Conservation (phyloP, 2,329 filamentous ascomycete genomes). For the Cladophialophora carrionii region DNA sequence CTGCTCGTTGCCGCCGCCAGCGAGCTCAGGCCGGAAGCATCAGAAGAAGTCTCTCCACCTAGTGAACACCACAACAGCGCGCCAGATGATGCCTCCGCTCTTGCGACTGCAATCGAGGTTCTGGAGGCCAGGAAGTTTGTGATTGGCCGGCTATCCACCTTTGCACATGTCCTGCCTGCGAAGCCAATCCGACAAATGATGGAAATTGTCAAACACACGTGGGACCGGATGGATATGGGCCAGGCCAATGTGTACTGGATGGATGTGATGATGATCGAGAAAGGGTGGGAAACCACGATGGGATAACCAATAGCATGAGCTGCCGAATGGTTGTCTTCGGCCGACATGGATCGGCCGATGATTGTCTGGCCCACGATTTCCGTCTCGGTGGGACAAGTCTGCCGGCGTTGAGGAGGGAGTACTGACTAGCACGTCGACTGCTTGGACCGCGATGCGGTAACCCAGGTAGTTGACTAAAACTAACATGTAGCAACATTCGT, state of each 20-base stretch:
- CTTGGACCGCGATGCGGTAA: too few species aligned
- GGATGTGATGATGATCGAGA: slow-evolving; percentile 61
- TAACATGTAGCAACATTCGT: too few species aligned
- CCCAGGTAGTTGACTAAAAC: too few species aligned
- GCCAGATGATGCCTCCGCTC: not conserved
- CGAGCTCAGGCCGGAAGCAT: slow-evolving; percentile 53
- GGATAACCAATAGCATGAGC: slow-evolving; percentile 41
- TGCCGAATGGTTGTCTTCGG: too few species aligned
- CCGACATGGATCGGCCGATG: too few species aligned
- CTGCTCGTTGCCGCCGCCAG: slow-evolving; percentile 56
- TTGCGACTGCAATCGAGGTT: slow-evolving; percentile 49
- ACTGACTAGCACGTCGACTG: too few species aligned
- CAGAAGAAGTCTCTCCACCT: too few species aligned
- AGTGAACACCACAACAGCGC: not conserved
- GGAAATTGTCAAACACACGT: slow-evolving; percentile 57
- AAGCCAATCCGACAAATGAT: slow-evolving; percentile 57
- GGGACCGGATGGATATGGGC: slow-evolving; percentile 56
- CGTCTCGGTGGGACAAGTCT: too few species aligned
- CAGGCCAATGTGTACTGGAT: slow-evolving; percentile 57
- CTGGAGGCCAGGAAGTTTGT: slow-evolving; percentile 54
- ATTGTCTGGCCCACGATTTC: too few species aligned
- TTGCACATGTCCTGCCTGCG: slow-evolving; percentile 53
- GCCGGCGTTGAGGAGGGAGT: too few species aligned
- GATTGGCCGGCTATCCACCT: slow-evolving; percentile 53
- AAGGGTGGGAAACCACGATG: slow-evolving; percentile 61